These are phyloP conservation scores for Linnemannia exigua DNA, from an alignment of 192 early-diverging fungal species.

Conservation along the genomic window DNA sequence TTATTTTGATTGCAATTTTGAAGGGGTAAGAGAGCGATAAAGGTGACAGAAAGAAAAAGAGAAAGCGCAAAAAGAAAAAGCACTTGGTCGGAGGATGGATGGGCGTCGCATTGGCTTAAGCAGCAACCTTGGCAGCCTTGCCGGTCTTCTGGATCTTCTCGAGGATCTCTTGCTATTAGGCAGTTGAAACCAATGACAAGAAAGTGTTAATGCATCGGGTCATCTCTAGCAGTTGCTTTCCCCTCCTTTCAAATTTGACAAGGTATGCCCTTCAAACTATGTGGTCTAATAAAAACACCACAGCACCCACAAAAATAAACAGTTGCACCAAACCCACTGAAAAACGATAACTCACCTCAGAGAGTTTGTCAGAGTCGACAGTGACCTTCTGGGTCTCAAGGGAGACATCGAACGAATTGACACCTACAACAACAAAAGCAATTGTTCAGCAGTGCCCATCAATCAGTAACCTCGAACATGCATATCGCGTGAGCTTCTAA, in stretches of 20 bases:
- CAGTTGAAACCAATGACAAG: neutral
- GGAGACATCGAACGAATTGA: constrained; percentile 67
- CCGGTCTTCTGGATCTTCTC: constrained; percentile 52
- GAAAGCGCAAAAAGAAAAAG: no score
- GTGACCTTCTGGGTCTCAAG: constrained; percentile 74
- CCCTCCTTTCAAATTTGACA: neutral
- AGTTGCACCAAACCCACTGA: neutral
- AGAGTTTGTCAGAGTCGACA: constrained; percentile 58
- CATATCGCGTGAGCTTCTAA: no score
- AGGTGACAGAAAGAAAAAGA: neutral
- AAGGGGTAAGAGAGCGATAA: neutral
- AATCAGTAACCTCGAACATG: neutral
- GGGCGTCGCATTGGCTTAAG: neutral
- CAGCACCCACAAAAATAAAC: neutral
- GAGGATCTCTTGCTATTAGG: constrained; percentile 38
- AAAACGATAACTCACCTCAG: constrained; percentile 19
- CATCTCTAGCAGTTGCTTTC: no score
- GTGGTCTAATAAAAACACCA: neutral
- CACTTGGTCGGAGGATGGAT: neutral
- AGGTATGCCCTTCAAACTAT: neutral
- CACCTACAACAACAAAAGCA: constrained; percentile 32
- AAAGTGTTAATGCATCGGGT: no score
- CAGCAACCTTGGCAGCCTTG: constrained; percentile 51
- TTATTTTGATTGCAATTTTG: neutral
- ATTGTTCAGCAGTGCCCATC: neutral